Conservation (phyloP, 371 early-diverging fungal species). For the Mortierella sp. region DNA sequence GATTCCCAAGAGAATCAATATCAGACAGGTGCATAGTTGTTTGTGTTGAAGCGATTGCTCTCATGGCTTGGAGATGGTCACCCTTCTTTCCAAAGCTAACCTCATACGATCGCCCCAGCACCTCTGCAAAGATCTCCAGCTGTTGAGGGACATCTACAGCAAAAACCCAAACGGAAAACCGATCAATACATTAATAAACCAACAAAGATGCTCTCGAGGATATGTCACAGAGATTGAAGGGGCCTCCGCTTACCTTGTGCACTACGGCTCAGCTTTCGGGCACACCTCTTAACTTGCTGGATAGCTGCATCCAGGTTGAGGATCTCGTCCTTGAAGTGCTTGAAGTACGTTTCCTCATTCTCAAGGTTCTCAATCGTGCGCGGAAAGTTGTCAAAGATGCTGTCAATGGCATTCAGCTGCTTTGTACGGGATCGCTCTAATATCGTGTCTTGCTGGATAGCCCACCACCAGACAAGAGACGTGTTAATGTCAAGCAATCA, state of each 20-base stretch:
- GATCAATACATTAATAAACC: background rate
- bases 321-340: constrained; percentile 30
- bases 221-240: no score
- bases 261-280: constrained; percentile 39
- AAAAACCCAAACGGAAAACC: no score
- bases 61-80: constrained; percentile 20
- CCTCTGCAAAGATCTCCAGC: constrained; percentile 17
- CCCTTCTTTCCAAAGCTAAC: constrained; percentile 20
- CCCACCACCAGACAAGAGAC: no score
- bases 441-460: constrained; percentile 31
- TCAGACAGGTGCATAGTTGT: constrained; percentile 45
- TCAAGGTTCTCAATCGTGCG: constrained; percentile 35
- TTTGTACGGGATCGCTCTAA: constrained; percentile 29
- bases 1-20: constrained; percentile 44
- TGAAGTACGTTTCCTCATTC: constrained; percentile 48
- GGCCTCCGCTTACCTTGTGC: constrained; percentile 22
- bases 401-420: constrained; percentile 42
- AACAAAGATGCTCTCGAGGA: background rate
- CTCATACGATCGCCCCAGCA: constrained; percentile 21
- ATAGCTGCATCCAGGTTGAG: constrained; percentile 31
- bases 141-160: constrained; percentile 42
- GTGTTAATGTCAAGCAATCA: no score
- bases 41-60: constrained; percentile 33
- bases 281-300: constrained; percentile 29
- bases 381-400: constrained; percentile 42